These are phyloP conservation scores for Pseudogymnoascus sp. DNA, from an alignment of 2,329 filamentous ascomycete species.

Conservation along the genomic window DNA sequence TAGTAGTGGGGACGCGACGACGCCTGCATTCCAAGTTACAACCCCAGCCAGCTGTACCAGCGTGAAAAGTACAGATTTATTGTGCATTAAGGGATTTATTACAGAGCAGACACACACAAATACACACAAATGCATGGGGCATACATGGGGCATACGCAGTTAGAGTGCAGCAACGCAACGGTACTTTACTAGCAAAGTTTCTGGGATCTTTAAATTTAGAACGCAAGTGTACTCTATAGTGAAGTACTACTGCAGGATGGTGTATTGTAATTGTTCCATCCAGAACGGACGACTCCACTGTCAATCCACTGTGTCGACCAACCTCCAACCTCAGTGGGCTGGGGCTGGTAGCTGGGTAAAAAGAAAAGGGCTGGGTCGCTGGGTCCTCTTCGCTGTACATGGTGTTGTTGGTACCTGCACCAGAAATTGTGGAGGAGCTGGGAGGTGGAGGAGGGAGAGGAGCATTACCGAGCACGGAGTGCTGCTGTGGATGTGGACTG, in stretches of 20 bases:
- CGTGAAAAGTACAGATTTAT: not conserved
- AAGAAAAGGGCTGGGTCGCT: slow-evolving; percentile 1
- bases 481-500: too few relatives aligned
- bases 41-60: not conserved
- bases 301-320: too few relatives aligned
- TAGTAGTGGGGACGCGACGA: not conserved
- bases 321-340: not conserved
- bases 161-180: too few relatives aligned
- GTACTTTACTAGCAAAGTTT: not conserved
- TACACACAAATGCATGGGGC: too few relatives aligned
- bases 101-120: not conserved
- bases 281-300: not conserved
- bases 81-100: slow-evolving; percentile 1
- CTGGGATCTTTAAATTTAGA: not conserved
- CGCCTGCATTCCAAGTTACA: slow-evolving; percentile 1
- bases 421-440: not conserved
- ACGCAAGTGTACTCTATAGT: not conserved
- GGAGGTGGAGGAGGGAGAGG: too few relatives aligned
- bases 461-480: too few relatives aligned
- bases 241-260: not conserved
- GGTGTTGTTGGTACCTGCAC: not conserved
- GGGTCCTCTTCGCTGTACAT: not conserved
- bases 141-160: too few relatives aligned
- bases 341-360: not conserved
- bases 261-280: slow-evolving; percentile 4